Percentiles rank a stretch among this genome's conserved stretches.
Conservation (phyloP, 192 early-diverging fungal species). For the Globomyces pollinis-pini region DNA sequence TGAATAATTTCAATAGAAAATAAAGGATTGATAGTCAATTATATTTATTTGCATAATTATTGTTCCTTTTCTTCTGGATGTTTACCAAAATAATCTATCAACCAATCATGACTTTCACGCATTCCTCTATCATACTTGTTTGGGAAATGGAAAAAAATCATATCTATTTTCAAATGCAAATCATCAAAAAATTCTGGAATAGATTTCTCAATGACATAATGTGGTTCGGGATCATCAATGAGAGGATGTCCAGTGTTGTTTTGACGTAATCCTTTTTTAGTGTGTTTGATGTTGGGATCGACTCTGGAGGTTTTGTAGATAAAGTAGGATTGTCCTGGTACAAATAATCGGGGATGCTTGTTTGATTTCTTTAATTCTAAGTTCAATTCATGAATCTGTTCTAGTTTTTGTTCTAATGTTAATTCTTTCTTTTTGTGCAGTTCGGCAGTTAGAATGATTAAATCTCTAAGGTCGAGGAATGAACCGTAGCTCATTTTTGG, state of each 20-base stretch:
- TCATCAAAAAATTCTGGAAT: constrained; percentile 23
- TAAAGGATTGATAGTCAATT: no score
- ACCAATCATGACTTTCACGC: constrained; percentile 19
- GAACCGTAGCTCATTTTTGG: constrained; percentile 26
- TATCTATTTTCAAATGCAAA: constrained; percentile 24
- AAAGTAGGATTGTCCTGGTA: constrained; percentile 26
- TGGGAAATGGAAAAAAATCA: constrained; percentile 26
- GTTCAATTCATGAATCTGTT: constrained; percentile 14
- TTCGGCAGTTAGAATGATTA: constrained; percentile 16
- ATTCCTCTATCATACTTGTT: constrained; percentile 28
- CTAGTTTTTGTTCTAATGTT: constrained; percentile 16
- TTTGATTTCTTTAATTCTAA: constrained; percentile 16
- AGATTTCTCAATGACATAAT: constrained; percentile 28
- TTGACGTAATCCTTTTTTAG: constrained; percentile 9
- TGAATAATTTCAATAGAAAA: no score
- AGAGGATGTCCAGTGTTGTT: constrained; percentile 19
- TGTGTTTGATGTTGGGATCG: constrained; percentile 6
- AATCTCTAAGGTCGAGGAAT: constrained; percentile 20
- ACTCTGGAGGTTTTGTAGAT: constrained; percentile 32
- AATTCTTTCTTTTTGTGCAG: constrained; percentile 10
- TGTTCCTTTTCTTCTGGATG: no score
- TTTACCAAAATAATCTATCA: constrained; percentile 14
- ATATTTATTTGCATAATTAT: no score
- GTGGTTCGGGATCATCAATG: constrained; percentile 25
- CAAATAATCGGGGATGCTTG: constrained; percentile 29